Evolutionary conservation across 176 grass and related monocot genomes (phyloP).

Genomic region (Ensete glaucum): DNA sequence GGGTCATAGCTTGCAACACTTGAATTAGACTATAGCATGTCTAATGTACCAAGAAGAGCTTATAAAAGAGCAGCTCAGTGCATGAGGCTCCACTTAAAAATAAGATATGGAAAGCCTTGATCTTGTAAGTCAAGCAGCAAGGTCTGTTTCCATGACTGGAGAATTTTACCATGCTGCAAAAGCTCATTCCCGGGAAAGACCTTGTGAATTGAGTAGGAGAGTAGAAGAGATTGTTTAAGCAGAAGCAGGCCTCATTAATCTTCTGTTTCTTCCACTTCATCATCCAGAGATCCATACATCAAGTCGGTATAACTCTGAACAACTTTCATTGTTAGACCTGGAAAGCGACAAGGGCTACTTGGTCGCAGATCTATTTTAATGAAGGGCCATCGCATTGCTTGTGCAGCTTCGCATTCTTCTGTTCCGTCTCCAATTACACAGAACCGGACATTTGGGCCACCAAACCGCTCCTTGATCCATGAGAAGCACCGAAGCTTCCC

Average conservation of each 20-base stretch:
- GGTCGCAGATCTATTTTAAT: conserved; percentile 72
- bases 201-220: background rate
- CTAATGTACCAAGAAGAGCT: too few species aligned
- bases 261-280: background rate
- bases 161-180: background rate
- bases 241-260: background rate
- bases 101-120: too few species aligned
- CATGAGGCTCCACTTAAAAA: too few species aligned
- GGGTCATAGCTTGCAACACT: too few species aligned
- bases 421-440: conserved; percentile 76
- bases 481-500: conserved; percentile 90
- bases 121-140: too few species aligned
- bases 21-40: too few species aligned
- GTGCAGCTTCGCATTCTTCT: conserved; percentile 68
- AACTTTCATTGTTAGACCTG: conserved; percentile 49
- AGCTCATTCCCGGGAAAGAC: background rate
- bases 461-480: conserved; percentile 85
- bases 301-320: conserved; percentile 49
- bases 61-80: too few species aligned
- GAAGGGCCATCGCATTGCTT: conserved; percentile 80
- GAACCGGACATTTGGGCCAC: conserved; percentile 54
- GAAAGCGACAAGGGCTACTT: conserved; percentile 49
- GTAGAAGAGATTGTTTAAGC: background rate
- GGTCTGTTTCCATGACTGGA: too few species aligned
- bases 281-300: conserved; percentile 34